phyloP scores from a whole-genome alignment of 1,284 basidiomycete species.

The Mixia osmundae region DNA sequence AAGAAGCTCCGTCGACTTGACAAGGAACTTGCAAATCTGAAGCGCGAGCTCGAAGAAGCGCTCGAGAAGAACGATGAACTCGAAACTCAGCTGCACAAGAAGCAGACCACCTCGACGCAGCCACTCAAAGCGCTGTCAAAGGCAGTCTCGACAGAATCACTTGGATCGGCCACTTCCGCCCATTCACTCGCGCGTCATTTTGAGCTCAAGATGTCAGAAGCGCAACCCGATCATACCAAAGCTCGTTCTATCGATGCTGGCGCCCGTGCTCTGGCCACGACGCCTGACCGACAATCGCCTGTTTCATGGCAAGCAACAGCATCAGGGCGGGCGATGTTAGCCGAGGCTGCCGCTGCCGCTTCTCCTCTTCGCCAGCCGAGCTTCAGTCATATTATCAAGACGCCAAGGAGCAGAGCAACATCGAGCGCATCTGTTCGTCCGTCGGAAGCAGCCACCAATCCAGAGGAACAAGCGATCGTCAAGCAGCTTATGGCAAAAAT shows the following conservation, averaged over 20 bases:
- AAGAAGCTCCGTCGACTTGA: slow-evolving; percentile 44
- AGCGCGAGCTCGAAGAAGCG: slow-evolving; percentile 45
- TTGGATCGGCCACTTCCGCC: too few relatives aligned
- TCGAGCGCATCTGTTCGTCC: neutral
- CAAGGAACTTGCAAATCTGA: slow-evolving; percentile 42
- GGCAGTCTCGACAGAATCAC: too few relatives aligned
- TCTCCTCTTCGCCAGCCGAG: neutral
- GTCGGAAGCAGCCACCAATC: neutral
- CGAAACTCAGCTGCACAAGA: slow-evolving; percentile 28
- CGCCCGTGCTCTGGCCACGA: neutral
- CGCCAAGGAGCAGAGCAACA: neutral
- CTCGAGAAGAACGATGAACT: slow-evolving; percentile 36
- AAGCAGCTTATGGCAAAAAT: slow-evolving; percentile 51
- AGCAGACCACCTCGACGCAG: slow-evolving; percentile 4
- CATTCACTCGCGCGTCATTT: too few relatives aligned
- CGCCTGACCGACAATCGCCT: neutral
- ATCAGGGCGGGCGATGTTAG: neutral
- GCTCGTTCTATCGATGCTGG: neutral
- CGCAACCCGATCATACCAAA: neutral
- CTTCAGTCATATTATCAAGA: neutral
- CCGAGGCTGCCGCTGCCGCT: neutral
- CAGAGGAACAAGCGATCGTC: slow-evolving; percentile 34
- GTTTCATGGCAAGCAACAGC: slow-evolving; percentile 1
- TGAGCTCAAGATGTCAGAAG: too few relatives aligned
- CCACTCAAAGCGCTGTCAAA: slow-evolving; percentile 3